Evolutionary conservation across 805 yeast species (phyloP).

Genomic region (Cyberlindnera sargentensis): DNA sequence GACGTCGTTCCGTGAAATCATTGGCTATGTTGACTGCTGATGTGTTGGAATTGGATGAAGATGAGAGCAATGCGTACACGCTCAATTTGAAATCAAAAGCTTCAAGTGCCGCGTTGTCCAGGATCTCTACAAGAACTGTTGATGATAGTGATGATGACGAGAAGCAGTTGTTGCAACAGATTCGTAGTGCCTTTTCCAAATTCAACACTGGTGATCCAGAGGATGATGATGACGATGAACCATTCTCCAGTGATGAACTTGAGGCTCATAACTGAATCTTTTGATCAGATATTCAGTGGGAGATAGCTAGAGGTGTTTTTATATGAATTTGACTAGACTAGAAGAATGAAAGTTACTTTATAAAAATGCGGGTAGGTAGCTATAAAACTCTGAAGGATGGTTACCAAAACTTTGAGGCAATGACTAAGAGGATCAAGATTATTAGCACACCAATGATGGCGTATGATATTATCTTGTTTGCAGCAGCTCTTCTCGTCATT

Average conservation of each 20-base stretch:
- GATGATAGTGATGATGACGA: constrained; percentile 22
- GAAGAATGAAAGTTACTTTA: not conserved
- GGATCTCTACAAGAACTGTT: constrained; percentile 7
- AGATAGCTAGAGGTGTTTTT: not conserved
- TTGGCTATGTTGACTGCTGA: constrained; percentile 60
- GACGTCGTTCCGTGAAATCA: constrained; percentile 74
- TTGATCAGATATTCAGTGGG: no score
- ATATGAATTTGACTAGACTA: no score
- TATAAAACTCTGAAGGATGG: not conserved
- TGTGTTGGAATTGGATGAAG: constrained; percentile 59
- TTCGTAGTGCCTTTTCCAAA: constrained; percentile 35
- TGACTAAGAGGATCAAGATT: constrained; percentile 70
- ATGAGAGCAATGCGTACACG: constrained; percentile 35
- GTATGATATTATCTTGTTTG: constrained; percentile 83
- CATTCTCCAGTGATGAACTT: constrained; percentile 47
- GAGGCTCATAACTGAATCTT: constrained; percentile 34
- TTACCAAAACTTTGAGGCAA: constrained; percentile 57
- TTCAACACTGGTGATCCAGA: constrained; percentile 13
- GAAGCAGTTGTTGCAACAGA: constrained; percentile 31
- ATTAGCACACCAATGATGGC: constrained; percentile 87
- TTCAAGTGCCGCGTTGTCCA: constrained; percentile 13
- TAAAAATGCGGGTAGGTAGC: not conserved
- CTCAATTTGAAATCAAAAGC: constrained; percentile 16
- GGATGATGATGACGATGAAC: constrained; percentile 27
- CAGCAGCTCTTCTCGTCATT: constrained; percentile 90